Conservation (phyloP, 345 rosid species). For the Eucalyptus coolabah region DNA sequence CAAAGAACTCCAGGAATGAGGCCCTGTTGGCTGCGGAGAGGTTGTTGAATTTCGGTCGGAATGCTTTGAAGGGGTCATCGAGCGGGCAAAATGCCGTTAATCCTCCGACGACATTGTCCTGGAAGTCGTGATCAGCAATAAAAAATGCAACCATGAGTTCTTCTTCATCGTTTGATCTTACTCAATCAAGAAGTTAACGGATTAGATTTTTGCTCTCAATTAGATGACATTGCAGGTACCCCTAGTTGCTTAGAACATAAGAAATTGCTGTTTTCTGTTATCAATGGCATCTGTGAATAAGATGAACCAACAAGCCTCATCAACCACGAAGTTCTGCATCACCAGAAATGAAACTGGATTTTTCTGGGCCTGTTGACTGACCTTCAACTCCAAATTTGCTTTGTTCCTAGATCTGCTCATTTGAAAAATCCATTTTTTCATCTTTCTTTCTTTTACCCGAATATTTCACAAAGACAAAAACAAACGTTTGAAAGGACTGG, state of each 20-base stretch:
- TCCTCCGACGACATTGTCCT: conserved; percentile 77
- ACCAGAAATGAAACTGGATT: neutral
- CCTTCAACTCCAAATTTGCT: neutral
- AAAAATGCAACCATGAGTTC: neutral
- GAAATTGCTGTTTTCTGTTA: neutral
- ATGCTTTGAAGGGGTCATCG: conserved; percentile 77
- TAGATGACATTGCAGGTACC: neutral
- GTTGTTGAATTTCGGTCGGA: conserved; percentile 74
- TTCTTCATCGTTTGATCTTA: neutral
- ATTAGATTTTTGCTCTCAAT: neutral
- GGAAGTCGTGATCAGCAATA: neutral
- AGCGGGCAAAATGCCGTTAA: conserved; percentile 94
- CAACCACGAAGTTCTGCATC: neutral
- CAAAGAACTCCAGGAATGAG: conserved; percentile 66
- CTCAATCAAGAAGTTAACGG: neutral
- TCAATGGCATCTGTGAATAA: neutral
- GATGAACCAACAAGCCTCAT: neutral
- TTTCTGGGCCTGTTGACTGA: neutral
- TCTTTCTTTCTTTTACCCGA: neutral
- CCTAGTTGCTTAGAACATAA: neutral
- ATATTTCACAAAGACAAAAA: neutral
- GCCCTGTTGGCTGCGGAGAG: conserved; percentile 54
- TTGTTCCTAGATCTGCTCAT: neutral
- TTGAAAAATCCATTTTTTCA: neutral
- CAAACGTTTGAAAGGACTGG: neutral